Evolutionary conservation across 257 asterid genomes (phyloP).

Genomic region (Ocimum tenuiflorum): DNA sequence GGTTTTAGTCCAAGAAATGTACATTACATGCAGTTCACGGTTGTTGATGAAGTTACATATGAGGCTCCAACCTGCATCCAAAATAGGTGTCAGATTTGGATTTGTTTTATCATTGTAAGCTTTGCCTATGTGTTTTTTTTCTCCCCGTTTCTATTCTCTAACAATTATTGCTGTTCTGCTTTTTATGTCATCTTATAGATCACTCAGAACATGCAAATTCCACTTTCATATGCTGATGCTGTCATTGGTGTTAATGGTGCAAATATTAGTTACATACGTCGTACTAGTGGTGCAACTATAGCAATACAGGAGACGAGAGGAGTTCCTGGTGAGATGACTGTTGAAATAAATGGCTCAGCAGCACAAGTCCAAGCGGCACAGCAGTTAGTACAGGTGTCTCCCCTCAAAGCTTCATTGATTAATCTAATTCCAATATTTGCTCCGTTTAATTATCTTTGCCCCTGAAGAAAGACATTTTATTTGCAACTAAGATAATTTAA

Average conservation of each 20-base stretch:
- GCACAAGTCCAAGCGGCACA: slow-evolving; percentile 87
- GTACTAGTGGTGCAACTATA: slow-evolving; percentile 86
- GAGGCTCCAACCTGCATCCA: background rate
- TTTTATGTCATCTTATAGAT: slow-evolving; percentile 33
- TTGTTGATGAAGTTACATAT: background rate
- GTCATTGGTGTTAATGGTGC: slow-evolving; percentile 81
- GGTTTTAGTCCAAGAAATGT: background rate
- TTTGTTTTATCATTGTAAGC: background rate
- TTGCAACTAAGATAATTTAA: background rate
- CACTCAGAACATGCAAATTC: slow-evolving; percentile 77
- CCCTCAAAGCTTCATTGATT: background rate
- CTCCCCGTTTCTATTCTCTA: background rate
- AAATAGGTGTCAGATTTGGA: background rate
- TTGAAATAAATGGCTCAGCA: slow-evolving; percentile 83
- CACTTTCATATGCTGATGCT: slow-evolving; percentile 70
- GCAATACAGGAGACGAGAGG: slow-evolving; percentile 80
- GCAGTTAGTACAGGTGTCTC: slow-evolving; percentile 84
- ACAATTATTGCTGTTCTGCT: background rate
- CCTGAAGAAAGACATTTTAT: background rate
- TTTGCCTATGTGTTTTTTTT: background rate
- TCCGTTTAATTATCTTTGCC: background rate
- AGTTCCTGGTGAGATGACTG: slow-evolving; percentile 88
- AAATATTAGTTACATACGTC: slow-evolving; percentile 83
- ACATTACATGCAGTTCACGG: background rate
- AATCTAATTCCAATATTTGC: background rate